phyloP scores from a whole-genome alignment of 352 stramenopile genomes.

The Detonula confervacea region DNA sequence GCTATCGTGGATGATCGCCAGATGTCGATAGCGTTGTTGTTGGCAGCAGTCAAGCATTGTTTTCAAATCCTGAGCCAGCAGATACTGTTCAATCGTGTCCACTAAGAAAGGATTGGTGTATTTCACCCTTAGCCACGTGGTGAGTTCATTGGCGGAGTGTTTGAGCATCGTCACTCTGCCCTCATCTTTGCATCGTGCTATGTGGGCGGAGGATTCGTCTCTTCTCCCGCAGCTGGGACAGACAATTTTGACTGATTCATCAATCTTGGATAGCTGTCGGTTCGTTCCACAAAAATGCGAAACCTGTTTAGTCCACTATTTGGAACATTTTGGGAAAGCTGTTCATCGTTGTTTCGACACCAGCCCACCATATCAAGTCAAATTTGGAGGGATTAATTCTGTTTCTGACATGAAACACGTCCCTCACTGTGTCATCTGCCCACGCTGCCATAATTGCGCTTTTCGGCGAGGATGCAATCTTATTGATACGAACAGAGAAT shows the following conservation, averaged over 20 bases:
- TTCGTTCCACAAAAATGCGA: conserved; percentile 42
- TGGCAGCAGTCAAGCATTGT: background rate
- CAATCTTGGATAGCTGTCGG: conserved; percentile 17
- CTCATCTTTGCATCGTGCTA: conserved; percentile 31
- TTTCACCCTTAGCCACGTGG: background rate
- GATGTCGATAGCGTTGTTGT: no score
- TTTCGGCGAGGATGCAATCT: no score
- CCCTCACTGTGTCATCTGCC: background rate
- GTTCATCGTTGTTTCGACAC: background rate
- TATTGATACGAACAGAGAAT: no score
- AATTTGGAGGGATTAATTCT: background rate
- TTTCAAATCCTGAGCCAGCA: background rate
- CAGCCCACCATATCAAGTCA: background rate
- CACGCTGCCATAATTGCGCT: no score
- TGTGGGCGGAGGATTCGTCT: conserved; percentile 32
- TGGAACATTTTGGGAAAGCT: conserved; percentile 26
- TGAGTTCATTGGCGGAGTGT: conserved; percentile 4
- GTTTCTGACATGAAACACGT: background rate
- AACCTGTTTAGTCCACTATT: conserved; percentile 26
- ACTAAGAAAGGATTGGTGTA: background rate
- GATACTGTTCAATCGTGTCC: background rate
- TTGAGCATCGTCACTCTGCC: conserved; percentile 12
- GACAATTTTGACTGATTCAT: conserved; percentile 7
- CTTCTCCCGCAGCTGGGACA: conserved; percentile 30
- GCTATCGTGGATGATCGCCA: background rate